phyloP scores from a whole-genome alignment of 306 rosid genomes.

The Styphnolobium japonicum region DNA sequence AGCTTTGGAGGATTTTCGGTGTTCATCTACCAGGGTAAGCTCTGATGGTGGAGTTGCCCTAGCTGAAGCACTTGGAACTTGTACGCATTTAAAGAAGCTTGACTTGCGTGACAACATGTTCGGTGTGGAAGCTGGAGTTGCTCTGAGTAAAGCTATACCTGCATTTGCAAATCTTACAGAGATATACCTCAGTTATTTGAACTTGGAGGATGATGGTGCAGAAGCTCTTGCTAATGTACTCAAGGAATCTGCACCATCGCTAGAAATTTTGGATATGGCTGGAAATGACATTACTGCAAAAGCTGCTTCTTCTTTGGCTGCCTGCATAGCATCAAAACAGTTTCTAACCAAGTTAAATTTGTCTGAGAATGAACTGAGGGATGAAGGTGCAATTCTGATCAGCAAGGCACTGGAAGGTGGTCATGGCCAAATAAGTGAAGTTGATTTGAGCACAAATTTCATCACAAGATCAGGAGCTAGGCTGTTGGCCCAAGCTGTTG shows the following conservation, averaged over 20 bases:
- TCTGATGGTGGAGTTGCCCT: slow-evolving; percentile 58
- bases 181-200: slow-evolving; percentile 52
- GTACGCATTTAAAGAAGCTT: slow-evolving; percentile 49
- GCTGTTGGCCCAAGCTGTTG: slow-evolving; percentile 48
- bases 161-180: slow-evolving; percentile 46
- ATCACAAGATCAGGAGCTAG: slow-evolving; percentile 63
- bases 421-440: slow-evolving; percentile 50
- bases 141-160: slow-evolving; percentile 45
- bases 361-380: slow-evolving; percentile 58
- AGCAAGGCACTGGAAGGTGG: slow-evolving; percentile 49
- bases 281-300: slow-evolving; percentile 59
- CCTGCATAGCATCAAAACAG: slow-evolving; percentile 51
- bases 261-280: slow-evolving; percentile 54
- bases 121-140: slow-evolving; percentile 61
- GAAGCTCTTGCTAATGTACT: slow-evolving; percentile 52
- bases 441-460: slow-evolving; percentile 50
- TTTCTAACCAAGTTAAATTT: slow-evolving; percentile 43
- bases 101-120: slow-evolving; percentile 71
- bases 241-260: slow-evolving; percentile 49
- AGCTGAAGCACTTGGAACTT: slow-evolving; percentile 51
- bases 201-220: slow-evolving; percentile 61
- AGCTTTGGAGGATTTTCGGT: slow-evolving; percentile 53
- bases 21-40: slow-evolving; percentile 65
- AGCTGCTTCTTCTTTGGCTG: slow-evolving; percentile 47
- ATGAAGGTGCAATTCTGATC: slow-evolving; percentile 59